These are phyloP conservation scores for Microdochium nivale DNA, from an alignment of 2,329 filamentous ascomycete species.

Conservation along the genomic window DNA sequence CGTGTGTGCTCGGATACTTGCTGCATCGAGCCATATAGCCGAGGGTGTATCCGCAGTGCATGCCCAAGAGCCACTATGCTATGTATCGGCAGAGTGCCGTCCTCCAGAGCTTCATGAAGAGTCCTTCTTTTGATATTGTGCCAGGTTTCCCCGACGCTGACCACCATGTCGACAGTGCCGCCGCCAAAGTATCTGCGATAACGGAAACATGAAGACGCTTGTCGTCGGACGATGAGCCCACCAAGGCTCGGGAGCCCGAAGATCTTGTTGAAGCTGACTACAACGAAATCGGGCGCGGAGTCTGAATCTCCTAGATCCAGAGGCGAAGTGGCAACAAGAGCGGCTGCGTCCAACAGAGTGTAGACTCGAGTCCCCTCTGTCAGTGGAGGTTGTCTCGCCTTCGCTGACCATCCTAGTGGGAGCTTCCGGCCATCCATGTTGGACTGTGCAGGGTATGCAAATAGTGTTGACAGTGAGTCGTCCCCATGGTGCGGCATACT, in stretches of 20 bases:
- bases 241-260: slow-evolving; percentile 94
- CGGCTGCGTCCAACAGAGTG: slow-evolving; percentile 77
- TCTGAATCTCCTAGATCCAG: slow-evolving; percentile 58
- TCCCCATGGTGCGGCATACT: slow-evolving; percentile 17
- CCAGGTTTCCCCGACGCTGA: slow-evolving; percentile 71
- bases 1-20: slow-evolving; percentile 63
- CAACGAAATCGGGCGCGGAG: slow-evolving; percentile 71
- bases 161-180: slow-evolving; percentile 86
- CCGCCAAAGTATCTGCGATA: slow-evolving; percentile 81
- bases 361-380: slow-evolving; percentile 31
- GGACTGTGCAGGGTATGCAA: slow-evolving; percentile 86
- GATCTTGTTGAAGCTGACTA: slow-evolving; percentile 92
- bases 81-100: slow-evolving; percentile 86
- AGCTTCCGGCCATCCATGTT: slow-evolving; percentile 81
- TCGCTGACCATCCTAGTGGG: slow-evolving; percentile 59
- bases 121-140: slow-evolving; percentile 65
- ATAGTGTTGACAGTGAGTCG: slow-evolving; percentile 28
- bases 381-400: slow-evolving; percentile 26
- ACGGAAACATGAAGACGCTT: slow-evolving; percentile 54
- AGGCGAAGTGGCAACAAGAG: slow-evolving; percentile 66
- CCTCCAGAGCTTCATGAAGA: slow-evolving; percentile 77
- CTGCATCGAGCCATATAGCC: slow-evolving; percentile 64
- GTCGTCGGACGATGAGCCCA: slow-evolving; percentile 71
- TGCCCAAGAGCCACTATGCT: slow-evolving; percentile 75
- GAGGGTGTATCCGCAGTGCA: slow-evolving; percentile 61